Evolutionary conservation across 2,329 filamentous ascomycete genomes (phyloP), one percentile per base, ranked within the genome.

Genomic region (Colletotrichum navitas): DNA sequence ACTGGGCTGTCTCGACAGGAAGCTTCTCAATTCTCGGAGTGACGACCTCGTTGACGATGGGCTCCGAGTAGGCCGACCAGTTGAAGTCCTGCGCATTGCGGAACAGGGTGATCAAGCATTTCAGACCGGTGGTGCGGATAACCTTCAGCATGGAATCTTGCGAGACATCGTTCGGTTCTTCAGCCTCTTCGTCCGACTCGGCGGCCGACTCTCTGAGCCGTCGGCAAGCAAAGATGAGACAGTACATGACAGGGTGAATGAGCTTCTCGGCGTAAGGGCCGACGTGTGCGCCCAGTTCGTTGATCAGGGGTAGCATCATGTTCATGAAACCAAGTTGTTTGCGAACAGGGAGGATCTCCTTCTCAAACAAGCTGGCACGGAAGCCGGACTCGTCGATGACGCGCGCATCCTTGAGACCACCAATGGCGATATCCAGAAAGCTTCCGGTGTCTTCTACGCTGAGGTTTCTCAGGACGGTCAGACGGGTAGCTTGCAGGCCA

Each of bases 251-350:
- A 0, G 94, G 89, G 76, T 95, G 91, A 73, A 95, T 85, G 5
- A 98, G 85, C 16, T 87, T 88, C 21, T 88, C 84, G 60, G 92
- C 87, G 76, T 93, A 95, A 0, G 90, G 88, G 2, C 86, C 81
- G 65, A 97, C 89, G 65, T 91, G 91, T 6, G 88, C 90, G 64
- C 95, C 94, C 45, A 98, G 88, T 64, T 96, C 94, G 68, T 92
- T 92, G 71, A 98, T 90, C 79, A 98, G 90, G 14, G 95, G 91
- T 71, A 94, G 91, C 61, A 96, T 87, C 94, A 98, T 96, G 78
- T 97, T 97, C 63, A 97, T 84, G 78, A 98, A 90, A 84, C 97
- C 96, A 70, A 96, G 88, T 80, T 98, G 95, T 80, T 95, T 96
- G 76, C 95, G 90, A 14, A 88, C 82, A 21, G 89, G 87, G 34